Evolutionary conservation across 2,329 filamentous ascomycete species (phyloP), one percentile per base, ranked within the genome.

Genomic region (Arachnomyces sp.): DNA sequence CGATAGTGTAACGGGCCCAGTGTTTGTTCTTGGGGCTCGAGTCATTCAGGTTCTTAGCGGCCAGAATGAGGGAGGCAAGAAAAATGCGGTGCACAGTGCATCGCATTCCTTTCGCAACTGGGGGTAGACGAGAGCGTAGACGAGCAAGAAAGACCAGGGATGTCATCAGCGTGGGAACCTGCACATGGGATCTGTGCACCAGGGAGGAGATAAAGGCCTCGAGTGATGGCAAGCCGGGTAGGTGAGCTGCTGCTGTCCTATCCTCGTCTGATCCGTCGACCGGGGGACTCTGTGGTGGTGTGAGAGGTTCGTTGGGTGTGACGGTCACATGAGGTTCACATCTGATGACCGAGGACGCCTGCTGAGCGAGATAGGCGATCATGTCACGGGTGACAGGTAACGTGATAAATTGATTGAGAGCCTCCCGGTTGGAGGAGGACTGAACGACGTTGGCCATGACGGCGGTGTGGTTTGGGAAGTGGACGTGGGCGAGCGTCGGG

Each of bases 1-100:
- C 82, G 55, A 82, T 71, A 44, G 84, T 94, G 73, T 96, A 98
- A 56, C 81, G 83, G 50, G 92, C 89, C 92, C 92, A 98, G 75
- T 98, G 92, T 80, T 96, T 96, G 78, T 98, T 98, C 81, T 96
- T 96, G 48, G 92, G 92, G 9, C 88, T 95, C 46, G 88, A 95
- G 73, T 96, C 92, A 65, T 98, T 96, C 53, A 96, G 77, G 65
- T 95, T 95, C 80, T 98, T 98, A 54, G 92, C 90, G 1, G 92
- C 81, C 36, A 82, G 71, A 30, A 72, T 71, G 34, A 72, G 54
- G 3, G 66, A 67, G 5, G 69, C 90, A 36, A 98, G 77, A 70
- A 98, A 96, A 74, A 98, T 96, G 55, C 92, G 84, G 72, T 98
- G 92, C 34, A 90, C 87, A 16, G 92, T 96, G 74, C 92, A 96